These are phyloP conservation scores for Ceratobasidium sp. DNA, from an alignment of 1,284 basidiomycete genomes.

Conservation along the genomic window DNA sequence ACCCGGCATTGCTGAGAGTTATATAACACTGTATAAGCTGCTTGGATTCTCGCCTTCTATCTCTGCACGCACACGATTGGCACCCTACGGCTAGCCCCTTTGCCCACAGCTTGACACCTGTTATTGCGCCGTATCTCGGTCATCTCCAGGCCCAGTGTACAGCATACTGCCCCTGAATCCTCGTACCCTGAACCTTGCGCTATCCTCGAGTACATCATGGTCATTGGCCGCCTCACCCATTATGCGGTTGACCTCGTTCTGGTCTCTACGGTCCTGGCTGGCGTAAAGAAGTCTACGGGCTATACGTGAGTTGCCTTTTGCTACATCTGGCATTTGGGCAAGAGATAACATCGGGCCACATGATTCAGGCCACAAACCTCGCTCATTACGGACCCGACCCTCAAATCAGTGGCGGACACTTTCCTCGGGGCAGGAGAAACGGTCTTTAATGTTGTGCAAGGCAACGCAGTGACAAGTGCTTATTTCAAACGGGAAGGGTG, in stretches of 20 bases:
- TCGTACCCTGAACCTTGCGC: background rate
- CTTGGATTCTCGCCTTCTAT: slow-evolving; percentile 2
- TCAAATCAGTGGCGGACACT: slow-evolving; percentile 78
- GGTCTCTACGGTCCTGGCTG: slow-evolving; percentile 89
- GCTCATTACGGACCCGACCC: slow-evolving; percentile 76
- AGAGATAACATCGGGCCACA: slow-evolving; percentile 14
- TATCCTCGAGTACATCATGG: slow-evolving; percentile 61
- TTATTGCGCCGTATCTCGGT: background rate
- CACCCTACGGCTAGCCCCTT: background rate
- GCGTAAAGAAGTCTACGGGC: slow-evolving; percentile 89
- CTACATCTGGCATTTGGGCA: background rate
- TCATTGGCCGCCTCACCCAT: slow-evolving; percentile 83
- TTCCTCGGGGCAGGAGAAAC: slow-evolving; percentile 91
- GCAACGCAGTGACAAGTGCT: slow-evolving; percentile 79
- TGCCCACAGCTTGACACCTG: background rate
- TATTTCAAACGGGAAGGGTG: slow-evolving; percentile 64
- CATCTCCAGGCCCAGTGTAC: background rate
- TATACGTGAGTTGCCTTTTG: slow-evolving; percentile 73
- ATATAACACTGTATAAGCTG: background rate
- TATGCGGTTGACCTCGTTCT: slow-evolving; percentile 87
- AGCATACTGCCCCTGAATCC: background rate
- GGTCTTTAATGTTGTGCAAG: slow-evolving; percentile 84
- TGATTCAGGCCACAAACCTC: slow-evolving; percentile 71
- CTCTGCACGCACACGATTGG: background rate
- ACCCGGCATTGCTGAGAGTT: background rate